phyloP scores from a whole-genome alignment of 768 basidiomycete genomes.

The Megacollybia marginata region DNA sequence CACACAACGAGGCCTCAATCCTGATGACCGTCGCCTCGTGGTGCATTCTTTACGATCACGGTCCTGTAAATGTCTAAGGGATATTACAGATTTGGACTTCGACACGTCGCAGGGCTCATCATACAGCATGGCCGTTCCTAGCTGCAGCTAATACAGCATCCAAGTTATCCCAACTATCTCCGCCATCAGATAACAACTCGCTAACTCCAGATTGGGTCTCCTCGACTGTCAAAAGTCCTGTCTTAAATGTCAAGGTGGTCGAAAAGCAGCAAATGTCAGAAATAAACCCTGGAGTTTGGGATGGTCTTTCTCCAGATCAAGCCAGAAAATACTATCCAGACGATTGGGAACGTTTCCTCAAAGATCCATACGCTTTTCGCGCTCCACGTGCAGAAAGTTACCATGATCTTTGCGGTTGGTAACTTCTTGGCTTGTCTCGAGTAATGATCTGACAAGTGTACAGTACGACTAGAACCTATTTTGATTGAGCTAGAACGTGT shows the following conservation, averaged over 20 bases:
- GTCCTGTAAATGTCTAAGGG: background rate
- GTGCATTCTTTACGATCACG: conserved; percentile 31
- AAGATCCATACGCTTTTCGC: conserved; percentile 89
- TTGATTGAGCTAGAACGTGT: conserved; percentile 92
- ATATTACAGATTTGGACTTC: conserved; percentile 88
- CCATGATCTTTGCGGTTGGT: conserved; percentile 81
- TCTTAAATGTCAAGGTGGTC: conserved; percentile 68
- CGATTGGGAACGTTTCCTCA: conserved; percentile 89
- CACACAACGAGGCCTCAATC: conserved; percentile 61
- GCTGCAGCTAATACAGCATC: conserved; percentile 23
- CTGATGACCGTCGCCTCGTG: conserved; percentile 54
- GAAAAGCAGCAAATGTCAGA: conserved; percentile 97
- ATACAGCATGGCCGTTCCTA: conserved; percentile 94
- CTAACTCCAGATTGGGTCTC: conserved; percentile 3
- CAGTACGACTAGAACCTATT: conserved; percentile 89
- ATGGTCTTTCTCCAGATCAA: conserved; percentile 86
- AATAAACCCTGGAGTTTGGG: conserved; percentile 98
- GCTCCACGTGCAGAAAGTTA: conserved; percentile 96
- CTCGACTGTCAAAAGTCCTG: conserved; percentile 7
- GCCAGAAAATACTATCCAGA: conserved; percentile 86
- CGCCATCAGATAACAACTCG: background rate
- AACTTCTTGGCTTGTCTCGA: background rate
- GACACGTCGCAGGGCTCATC: conserved; percentile 84
- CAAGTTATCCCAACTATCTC: conserved; percentile 1
- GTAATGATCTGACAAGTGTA: background rate